Base-by-base conservation (phyloP, 179 eudicot species). In the Vitellaria paradoxa region DNA sequence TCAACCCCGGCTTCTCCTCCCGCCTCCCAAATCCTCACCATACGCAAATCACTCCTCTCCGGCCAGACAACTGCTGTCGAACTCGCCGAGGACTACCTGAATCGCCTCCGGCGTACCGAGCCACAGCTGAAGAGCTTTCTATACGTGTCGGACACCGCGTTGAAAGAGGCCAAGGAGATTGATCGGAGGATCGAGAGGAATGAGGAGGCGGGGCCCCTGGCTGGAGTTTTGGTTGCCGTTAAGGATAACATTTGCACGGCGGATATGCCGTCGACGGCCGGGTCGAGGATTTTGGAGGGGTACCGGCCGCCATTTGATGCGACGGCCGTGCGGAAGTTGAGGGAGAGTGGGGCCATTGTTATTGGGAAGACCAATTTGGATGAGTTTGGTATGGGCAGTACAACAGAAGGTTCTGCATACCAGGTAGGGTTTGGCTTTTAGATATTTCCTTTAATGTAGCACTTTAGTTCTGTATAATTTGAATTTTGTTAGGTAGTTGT, bases 341-440 rank as follows among this genome's bases (percentile, higher is more conserved):
- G 78, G 77, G 95, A 91, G 61, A 73, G 78, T 79, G 98, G 98
- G 75, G 98, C 89, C 10, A 90, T 94, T 87, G 69, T 94, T 65
- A 89, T 94, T 81, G 97, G 98, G 65, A 94, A 94, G 89, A 94
- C 98, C 18, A 94, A 94, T 90, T 82, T 93, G 92, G 98, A 94
- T 90, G 97, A 94, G 85, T 94, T 94, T 88, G 98, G 98, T 13
- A 94, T 94, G 98, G 98, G 98, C 45, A 94, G 98, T 78, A 81
- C 91, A n/a, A 94, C 97, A 65, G 98, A 94, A 82, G 92, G 82
- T 2, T 94, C 98, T 45, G 98, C 94, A 52, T 94, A 84, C 84
- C 97, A 93, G 94, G 98, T 94, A 72, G 45, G 80, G 21, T 78
- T 56, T 67, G 53, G 55, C 55, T 49, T 46, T 11, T 14, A 49